phyloP scores from a whole-genome alignment of 768 basidiomycete species.

The Nidula microcarpa region DNA sequence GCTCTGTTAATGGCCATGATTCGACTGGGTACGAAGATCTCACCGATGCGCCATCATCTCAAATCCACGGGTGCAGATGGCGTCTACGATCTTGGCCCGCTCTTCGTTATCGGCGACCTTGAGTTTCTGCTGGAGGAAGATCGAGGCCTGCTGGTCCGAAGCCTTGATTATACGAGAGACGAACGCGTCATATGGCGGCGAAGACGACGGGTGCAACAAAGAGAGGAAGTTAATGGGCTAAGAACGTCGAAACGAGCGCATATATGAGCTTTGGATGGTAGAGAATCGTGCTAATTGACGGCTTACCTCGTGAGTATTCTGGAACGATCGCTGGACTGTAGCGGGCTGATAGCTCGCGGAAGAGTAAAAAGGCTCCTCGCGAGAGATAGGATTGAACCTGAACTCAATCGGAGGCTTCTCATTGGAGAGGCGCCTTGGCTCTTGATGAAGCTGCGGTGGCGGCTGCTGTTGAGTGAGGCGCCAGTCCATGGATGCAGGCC shows the following conservation, averaged over 20 bases:
- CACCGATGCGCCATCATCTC: conserved; percentile 93
- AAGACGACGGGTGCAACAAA: conserved; percentile 79
- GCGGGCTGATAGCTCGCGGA: conserved; percentile 23
- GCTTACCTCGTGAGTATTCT: conserved; percentile 49
- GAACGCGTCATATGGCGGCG: conserved; percentile 79
- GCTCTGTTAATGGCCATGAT: background rate
- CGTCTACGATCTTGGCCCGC: conserved; percentile 80
- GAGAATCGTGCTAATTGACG: conserved; percentile 9
- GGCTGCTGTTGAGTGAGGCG: conserved; percentile 21
- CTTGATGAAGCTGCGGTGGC: conserved; percentile 28
- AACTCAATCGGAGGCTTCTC: conserved; percentile 27
- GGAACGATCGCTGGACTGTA: conserved; percentile 21
- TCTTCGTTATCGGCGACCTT: conserved; percentile 81
- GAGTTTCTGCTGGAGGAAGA: conserved; percentile 87
- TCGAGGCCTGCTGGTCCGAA: conserved; percentile 88
- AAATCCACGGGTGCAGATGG: conserved; percentile 78
- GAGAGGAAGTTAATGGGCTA: conserved; percentile 90
- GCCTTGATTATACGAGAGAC: conserved; percentile 85
- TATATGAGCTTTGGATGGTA: conserved; percentile 12
- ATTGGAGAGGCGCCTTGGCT: conserved; percentile 31
- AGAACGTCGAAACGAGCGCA: conserved; percentile 5
- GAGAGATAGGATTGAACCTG: conserved; percentile 13
- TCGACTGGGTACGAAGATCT: conserved; percentile 4
- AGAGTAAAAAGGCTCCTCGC: conserved; percentile 23
- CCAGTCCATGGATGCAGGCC: conserved; percentile 31